Evolutionary conservation across 1,284 basidiomycete species (phyloP), one percentile per base, ranked within the genome.

Genomic region (Ustilago hordei): DNA sequence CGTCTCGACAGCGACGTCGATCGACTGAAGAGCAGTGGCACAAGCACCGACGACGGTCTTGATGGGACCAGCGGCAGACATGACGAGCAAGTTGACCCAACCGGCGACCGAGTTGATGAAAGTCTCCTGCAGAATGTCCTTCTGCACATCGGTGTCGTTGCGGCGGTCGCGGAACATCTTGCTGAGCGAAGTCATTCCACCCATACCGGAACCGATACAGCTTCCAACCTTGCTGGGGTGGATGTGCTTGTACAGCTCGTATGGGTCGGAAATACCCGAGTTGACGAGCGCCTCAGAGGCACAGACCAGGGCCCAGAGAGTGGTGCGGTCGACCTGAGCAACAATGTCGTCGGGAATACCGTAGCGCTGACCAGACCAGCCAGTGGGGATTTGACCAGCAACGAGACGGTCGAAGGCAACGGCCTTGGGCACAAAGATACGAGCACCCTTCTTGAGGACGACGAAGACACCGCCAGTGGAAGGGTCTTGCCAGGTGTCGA

Each of bases 31-130:
- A 28, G 95, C 96, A 12, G 96, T 99, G 31, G 97, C 97, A 84
- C 96, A 99, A 75, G 97, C 97, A 79, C 97, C 96, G 74, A 99
- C 97, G 55, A 96, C 95, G 81, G 98, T 98, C 89, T 98, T 98
- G 88, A 99, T 94, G 8, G 96, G 96, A 66, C 96, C 96, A 31
- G 78, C 67, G 23, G 80, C 54, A 11, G 81, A 82, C 78, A 84
- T 79, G 59, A 84, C 90, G 12, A 99, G 89, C 52, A 99, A 87
- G 87, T 99, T 98, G 85, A 98, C 90, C 97, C 96, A 99, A 64
- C 96, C 97, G 66, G 97, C 60, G 32, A 68, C 63, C 56, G 74
- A 75, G 64, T 84, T 81, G 69, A 55, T 58, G 60, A 62, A 58
- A 91, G 96, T 99, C 88, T 99, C 96, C 87, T 99, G 97, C 38